These are phyloP conservation scores for Backusella westeae DNA, from an alignment of 192 early-diverging fungal species.

Conservation along the genomic window DNA sequence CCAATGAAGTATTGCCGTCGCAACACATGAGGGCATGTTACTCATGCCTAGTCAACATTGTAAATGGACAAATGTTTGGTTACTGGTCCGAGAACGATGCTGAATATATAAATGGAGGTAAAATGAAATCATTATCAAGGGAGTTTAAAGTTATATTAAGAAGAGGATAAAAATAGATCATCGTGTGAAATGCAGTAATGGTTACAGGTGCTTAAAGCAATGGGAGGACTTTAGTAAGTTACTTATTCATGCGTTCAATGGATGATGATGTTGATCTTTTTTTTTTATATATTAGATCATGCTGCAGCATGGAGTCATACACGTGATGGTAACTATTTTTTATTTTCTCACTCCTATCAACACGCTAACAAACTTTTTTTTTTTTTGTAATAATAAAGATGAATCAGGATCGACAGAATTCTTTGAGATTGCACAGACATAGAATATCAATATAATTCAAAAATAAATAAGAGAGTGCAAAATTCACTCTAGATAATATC, in stretches of 20 bases:
- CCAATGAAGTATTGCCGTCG: not conserved
- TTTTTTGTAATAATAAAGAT: not conserved
- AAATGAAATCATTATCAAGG: not conserved
- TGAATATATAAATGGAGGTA: not conserved
- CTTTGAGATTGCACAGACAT: not conserved
- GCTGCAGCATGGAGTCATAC: not conserved
- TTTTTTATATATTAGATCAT: not conserved
- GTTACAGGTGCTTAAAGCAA: not conserved
- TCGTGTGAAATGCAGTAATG: not conserved
- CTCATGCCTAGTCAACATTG: not conserved
- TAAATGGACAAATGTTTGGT: constrained; percentile 12
- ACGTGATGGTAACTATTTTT: not conserved
- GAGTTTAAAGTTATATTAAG: not conserved
- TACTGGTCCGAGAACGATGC: constrained; percentile 13
- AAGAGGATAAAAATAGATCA: not conserved
- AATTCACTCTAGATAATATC: not conserved
- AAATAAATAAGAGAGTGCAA: not conserved
- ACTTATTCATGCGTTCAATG: not conserved
- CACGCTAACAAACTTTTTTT: not conserved
- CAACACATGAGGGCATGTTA: constrained; percentile 5
- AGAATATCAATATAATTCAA: not conserved
- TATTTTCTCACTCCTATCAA: not conserved
- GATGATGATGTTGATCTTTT: not conserved
- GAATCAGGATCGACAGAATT: not conserved
- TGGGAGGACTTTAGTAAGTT: not conserved